Evolutionary conservation across 768 basidiomycete species (phyloP), one percentile per base, ranked within the genome.

Genomic region (Leucocoprinus birnbaumii): DNA sequence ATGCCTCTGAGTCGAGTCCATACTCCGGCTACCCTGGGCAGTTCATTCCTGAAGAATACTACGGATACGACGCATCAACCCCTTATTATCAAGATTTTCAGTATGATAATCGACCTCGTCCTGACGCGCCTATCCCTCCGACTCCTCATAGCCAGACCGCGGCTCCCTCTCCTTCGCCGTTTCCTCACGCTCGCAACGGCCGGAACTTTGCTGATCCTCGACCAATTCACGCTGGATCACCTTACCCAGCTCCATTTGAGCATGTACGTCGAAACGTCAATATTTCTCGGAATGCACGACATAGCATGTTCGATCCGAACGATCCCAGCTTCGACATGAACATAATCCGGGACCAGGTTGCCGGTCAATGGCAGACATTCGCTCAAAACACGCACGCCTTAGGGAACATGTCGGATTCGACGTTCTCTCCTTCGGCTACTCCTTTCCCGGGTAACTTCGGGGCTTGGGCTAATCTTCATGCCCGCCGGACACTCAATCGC

Each of bases 101-200:
- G 24, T 49, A 55, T 43, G 40, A 25, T 3, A 40, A 55, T 22
- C 47, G 54, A 25, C 73, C 80, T 2, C 83, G 89, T 0, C 89
- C 87, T 0, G 81, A 84, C 55, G 89, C 87, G 0, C 90, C 90
- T 16, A 78, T 91, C 38, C 89, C 90, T 0, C 89, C 90, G 0
- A 91, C 90, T 0, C 89, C 88, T 2, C 86, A 87, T 52, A 85
- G 80, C 47, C 85, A 87, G 55, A 87, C 87, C 0, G 80, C 85
- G 7, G 86, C 87, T 1, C 86, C 87, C 0, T 85, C 87, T 0
- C 89, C 87, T 0, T 87, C 85, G 1, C 88, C 89, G 0, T 70
- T 84, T 22, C 65, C 53, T 53, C 59, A 37, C 40, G 74, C 73
- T 13, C 68, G 67, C 25, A 55, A 67, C 49, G 70, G 67, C 38